Conservation (phyloP, 352 stramenopile species). For the Phytophthora aleatoria region DNA sequence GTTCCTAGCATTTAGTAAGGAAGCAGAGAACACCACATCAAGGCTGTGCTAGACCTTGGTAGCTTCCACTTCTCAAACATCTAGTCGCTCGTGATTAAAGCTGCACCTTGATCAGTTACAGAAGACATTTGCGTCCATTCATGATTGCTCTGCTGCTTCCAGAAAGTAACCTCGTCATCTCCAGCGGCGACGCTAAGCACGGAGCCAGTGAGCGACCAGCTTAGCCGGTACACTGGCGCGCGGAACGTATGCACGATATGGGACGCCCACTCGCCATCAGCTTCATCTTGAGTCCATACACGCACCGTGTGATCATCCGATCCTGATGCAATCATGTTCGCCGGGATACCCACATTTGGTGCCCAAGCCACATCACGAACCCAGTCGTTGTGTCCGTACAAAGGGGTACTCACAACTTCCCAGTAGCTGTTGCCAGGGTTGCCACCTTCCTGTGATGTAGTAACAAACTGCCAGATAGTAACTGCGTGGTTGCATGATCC, state of each 20-base stretch:
- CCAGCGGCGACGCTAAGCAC: constrained; percentile 69
- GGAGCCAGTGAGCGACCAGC: constrained; percentile 77
- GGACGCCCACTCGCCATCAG: constrained; percentile 59
- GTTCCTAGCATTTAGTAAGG: constrained; percentile 15
- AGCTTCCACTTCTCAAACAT: constrained; percentile 1
- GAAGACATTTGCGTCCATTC: constrained; percentile 78
- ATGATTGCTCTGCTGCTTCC: constrained; percentile 70
- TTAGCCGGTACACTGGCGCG: constrained; percentile 80
- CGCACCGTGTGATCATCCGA: constrained; percentile 87
- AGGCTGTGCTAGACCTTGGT: not conserved
- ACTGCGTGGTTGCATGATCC: constrained; percentile 69
- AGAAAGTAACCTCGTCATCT: constrained; percentile 82
- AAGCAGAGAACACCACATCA: constrained; percentile 1
- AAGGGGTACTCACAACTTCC: constrained; percentile 44
- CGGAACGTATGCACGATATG: constrained; percentile 74
- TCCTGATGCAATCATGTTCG: constrained; percentile 77
- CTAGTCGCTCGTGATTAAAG: constrained; percentile 36
- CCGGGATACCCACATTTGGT: constrained; percentile 82
- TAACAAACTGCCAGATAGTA: constrained; percentile 65
- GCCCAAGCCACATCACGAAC: constrained; percentile 85
- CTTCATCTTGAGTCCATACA: constrained; percentile 80
- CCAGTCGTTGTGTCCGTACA: constrained; percentile 82
- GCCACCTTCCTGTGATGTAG: constrained; percentile 33
- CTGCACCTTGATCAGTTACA: constrained; percentile 69
- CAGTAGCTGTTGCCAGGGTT: constrained; percentile 35